Base-by-base conservation (phyloP, 2,329 filamentous ascomycete species). In the Curvularia eragrostidis region DNA sequence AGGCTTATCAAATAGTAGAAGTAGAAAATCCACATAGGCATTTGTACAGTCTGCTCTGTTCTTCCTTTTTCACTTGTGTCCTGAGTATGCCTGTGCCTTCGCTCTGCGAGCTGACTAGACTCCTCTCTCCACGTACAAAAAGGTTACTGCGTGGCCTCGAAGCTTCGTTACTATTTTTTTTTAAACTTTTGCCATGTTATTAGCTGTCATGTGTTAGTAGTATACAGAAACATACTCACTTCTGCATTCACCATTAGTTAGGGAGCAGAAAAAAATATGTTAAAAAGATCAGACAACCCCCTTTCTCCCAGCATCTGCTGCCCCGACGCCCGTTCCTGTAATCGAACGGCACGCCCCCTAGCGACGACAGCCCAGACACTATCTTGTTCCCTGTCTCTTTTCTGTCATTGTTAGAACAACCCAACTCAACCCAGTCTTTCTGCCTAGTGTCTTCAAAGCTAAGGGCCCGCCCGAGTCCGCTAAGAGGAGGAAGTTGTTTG, bases 1-100 rank as follows among this genome's bases (percentile, higher is more conserved):
- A 48, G 54, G 53, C 3, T n/a, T 56, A 36, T 15, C 44, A 3
- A 59, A 59, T 12, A 50, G 56, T 30, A 56, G 47, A 49, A 44
- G 32, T 60, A 52, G 47, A 54, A 60, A 54, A 51, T 28, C 38
- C 3, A 50, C 18, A 26, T 58, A 28, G 46, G 19, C 21, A 3
- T 15, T 18, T 34, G 3, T 5, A 18, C 19, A 2, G n/a, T 32
- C 18, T 57, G 28, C 26, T 26, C 5, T 8, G 2, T n/a, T n/a
- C 26, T n/a, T n/a, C 15, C 15, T 10, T 21, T 7, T 1, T 26
- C n/a, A 3, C 19, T 23, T n/a, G 7, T 13, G 8, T 3, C 7
- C 19, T 5, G 2, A 1, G 5, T 19, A 12, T 39, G 2, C 7
- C 6, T 42, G 3, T 19, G 13, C 9, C 26, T 44, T 5, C 23